phyloP scores from a whole-genome alignment of 192 early-diverging fungal species.

The Podila epicladia region DNA sequence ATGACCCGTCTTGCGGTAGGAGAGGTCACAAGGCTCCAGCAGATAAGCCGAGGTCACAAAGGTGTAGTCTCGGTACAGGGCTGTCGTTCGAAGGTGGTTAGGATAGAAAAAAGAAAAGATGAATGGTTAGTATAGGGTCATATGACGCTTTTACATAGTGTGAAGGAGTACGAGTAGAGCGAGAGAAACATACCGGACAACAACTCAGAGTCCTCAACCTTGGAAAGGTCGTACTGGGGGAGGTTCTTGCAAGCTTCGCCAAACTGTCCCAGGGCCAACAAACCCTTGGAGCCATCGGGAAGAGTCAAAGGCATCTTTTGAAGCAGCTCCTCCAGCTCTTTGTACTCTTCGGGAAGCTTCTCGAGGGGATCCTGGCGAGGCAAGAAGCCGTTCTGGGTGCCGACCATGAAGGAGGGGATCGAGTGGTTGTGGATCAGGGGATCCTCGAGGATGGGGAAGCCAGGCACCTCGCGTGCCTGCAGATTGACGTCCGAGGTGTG shows the following conservation, averaged over 20 bases:
- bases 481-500: slow-evolving; percentile 27
- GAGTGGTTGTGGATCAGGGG: slow-evolving; percentile 52
- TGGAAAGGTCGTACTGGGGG: slow-evolving; percentile 76
- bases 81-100: slow-evolving; percentile 22
- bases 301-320: slow-evolving; percentile 81
- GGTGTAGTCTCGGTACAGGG: slow-evolving; percentile 89
- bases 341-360: slow-evolving; percentile 75
- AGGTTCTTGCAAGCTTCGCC: slow-evolving; percentile 79
- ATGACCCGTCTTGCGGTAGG: slow-evolving; percentile 71
- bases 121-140: no score
- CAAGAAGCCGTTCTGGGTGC: slow-evolving; percentile 65
- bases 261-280: slow-evolving; percentile 82
- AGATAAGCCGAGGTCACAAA: slow-evolving; percentile 89
- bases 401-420: slow-evolving; percentile 65
- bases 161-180: not conserved
- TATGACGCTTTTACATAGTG: not conserved
- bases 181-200: slow-evolving; percentile 64
- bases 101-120: no score
- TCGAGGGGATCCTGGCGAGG: slow-evolving; percentile 76
- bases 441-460: slow-evolving; percentile 58
- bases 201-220: slow-evolving; percentile 75
- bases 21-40: slow-evolving; percentile 89
- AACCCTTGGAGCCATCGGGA: slow-evolving; percentile 73
- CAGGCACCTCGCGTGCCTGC: slow-evolving; percentile 37
- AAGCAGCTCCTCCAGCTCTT: slow-evolving; percentile 73